Conservation (phyloP, 1,139 yeast genomes). For the Geotrichum carabidarum region DNA sequence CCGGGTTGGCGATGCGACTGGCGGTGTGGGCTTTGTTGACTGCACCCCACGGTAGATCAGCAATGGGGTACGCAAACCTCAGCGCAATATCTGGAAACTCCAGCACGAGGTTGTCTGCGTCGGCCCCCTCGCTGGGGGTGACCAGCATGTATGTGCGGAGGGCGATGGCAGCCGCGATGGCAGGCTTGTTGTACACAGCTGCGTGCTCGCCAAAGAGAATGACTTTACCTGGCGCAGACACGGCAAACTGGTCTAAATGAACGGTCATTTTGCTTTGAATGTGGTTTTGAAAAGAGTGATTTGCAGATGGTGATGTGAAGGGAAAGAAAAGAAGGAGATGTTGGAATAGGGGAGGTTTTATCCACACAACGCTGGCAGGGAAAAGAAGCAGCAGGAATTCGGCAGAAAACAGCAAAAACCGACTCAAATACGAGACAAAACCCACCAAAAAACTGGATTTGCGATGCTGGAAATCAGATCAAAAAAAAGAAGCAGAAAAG, state of each 20-base stretch:
- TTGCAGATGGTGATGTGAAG: neutral
- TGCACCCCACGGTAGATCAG: constrained; percentile 49
- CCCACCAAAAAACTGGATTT: too few species aligned
- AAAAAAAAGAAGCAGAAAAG: too few species aligned
- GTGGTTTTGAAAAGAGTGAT: neutral
- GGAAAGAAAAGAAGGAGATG: neutral
- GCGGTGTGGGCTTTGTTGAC: constrained; percentile 14
- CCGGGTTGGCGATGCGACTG: constrained; percentile 34
- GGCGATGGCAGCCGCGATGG: constrained; percentile 84
- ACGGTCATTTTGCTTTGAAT: constrained; percentile 9
- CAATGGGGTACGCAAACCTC: constrained; percentile 54
- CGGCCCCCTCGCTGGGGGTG: constrained; percentile 32
- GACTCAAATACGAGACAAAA: too few species aligned
- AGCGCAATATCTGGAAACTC: constrained; percentile 82
- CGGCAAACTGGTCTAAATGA: constrained; percentile 44
- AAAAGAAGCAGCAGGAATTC: neutral
- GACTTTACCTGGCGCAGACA: constrained; percentile 95
- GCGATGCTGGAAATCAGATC: too few species aligned
- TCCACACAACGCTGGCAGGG: neutral
- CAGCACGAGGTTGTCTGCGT: constrained; percentile 45
- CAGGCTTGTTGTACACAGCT: constrained; percentile 88
- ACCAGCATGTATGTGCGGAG: constrained; percentile 76
- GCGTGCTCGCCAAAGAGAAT: constrained; percentile 96
- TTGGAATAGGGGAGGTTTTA: neutral
- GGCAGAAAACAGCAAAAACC: too few species aligned